Evolutionary conservation across 108 stramenopile genomes (phyloP).

Genomic region (Ochromonas danica): DNA sequence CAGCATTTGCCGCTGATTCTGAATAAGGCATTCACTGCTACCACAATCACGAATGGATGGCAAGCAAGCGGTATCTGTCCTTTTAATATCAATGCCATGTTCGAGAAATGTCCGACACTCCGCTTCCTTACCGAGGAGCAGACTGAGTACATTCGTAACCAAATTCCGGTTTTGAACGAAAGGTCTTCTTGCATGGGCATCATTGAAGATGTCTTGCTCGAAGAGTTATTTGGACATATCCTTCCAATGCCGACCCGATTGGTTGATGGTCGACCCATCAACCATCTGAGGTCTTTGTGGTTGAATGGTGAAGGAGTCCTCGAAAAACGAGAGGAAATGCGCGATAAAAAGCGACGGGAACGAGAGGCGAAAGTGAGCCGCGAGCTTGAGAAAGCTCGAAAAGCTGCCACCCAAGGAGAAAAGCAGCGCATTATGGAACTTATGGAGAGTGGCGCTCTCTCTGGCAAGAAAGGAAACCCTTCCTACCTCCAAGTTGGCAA

Average conservation of each 20-base stretch:
- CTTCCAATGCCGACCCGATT: not conserved
- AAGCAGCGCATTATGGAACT: too few relatives aligned
- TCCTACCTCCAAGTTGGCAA: too few relatives aligned
- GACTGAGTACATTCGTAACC: not conserved
- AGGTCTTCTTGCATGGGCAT: not conserved
- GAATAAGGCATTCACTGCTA: not conserved
- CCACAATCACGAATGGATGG: not conserved
- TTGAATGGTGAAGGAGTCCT: not conserved
- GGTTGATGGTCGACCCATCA: not conserved
- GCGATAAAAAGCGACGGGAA: too few relatives aligned
- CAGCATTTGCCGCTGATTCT: constrained; percentile 5
- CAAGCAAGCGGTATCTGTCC: not conserved
- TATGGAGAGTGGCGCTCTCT: too few relatives aligned
- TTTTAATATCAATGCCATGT: not conserved
- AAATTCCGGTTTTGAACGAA: not conserved
- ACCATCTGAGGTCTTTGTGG: not conserved
- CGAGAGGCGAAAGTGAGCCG: too few relatives aligned
- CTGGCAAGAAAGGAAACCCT: too few relatives aligned
- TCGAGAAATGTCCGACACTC: not conserved
- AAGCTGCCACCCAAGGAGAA: too few relatives aligned
- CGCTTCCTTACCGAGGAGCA: not conserved
- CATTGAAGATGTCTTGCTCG: not conserved
- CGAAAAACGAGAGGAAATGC: too few relatives aligned
- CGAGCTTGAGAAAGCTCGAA: too few relatives aligned
- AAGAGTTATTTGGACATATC: not conserved